Evolutionary conservation across 2,329 filamentous ascomycete species (phyloP).

Genomic region (Aspergillus oerlinghausenensis): DNA sequence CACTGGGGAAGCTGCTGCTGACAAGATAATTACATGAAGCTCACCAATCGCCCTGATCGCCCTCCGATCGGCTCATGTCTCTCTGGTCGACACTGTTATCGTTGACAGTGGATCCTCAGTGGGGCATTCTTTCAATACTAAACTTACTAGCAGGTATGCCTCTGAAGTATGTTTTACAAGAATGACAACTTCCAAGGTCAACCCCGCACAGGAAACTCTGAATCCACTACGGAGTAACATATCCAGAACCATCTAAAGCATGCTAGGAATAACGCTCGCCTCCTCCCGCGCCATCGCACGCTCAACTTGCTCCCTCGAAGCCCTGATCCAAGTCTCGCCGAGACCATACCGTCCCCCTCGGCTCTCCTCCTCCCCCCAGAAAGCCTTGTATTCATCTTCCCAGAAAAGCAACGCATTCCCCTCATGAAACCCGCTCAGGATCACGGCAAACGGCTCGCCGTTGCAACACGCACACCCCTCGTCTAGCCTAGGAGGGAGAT

Average conservation of each 20-base stretch:
- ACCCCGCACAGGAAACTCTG: neutral
- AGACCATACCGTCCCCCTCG: neutral
- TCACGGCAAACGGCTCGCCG: constrained; percentile 15
- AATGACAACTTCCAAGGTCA: neutral
- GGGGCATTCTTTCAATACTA: neutral
- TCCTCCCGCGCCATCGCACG: neutral
- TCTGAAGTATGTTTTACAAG: neutral
- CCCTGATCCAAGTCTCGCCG: neutral
- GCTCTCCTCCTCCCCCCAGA: constrained; percentile 12
- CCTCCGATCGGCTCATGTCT: neutral
- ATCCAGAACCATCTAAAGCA: too few species aligned
- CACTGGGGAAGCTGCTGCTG: neutral
- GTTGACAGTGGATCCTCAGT: neutral
- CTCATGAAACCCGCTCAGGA: constrained; percentile 9
- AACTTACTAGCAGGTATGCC: neutral
- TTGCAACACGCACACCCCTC: constrained; percentile 16
- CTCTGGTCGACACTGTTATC: neutral
- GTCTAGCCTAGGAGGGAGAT: neutral
- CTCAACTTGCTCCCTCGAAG: neutral
- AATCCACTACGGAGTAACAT: neutral
- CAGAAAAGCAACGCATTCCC: constrained; percentile 13
- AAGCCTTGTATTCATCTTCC: constrained; percentile 10
- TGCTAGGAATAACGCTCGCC: too few species aligned
- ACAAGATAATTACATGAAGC: neutral
- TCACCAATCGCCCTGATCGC: neutral